phyloP scores from a whole-genome alignment of 768 basidiomycete genomes.

The Mycena amicta region DNA sequence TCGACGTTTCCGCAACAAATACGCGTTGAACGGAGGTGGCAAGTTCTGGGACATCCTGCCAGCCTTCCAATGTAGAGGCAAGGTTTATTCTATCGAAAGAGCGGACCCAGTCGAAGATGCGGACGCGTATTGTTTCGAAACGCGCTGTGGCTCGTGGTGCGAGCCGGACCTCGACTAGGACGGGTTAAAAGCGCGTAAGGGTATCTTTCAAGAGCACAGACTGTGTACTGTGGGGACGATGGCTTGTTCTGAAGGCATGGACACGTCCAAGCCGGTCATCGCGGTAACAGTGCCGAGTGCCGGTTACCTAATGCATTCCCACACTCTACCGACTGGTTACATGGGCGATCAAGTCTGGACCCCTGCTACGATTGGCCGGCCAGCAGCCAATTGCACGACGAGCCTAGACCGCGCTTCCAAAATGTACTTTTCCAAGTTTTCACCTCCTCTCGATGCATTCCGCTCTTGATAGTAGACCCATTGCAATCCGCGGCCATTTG shows the following conservation, averaged over 20 bases:
- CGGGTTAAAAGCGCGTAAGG: not conserved
- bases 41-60: slow-evolving; percentile 76
- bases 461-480: too few relatives aligned
- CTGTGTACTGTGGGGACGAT: slow-evolving; percentile 55
- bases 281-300: not conserved
- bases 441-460: too few relatives aligned
- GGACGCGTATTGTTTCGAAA: slow-evolving; percentile 71
- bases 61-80: slow-evolving; percentile 74
- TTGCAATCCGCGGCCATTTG: too few relatives aligned
- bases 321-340: too few relatives aligned
- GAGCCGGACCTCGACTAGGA: slow-evolving; percentile 82
- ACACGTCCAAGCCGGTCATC: slow-evolving; percentile 26
- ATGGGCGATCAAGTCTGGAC: too few relatives aligned
- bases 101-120: slow-evolving; percentile 56
- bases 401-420: too few relatives aligned
- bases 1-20: slow-evolving; percentile 55
- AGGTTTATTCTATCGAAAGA: slow-evolving; percentile 70
- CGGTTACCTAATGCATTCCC: too few relatives aligned
- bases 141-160: slow-evolving; percentile 67
- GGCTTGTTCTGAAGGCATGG: slow-evolving; percentile 26
- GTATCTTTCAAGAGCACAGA: slow-evolving; percentile 27
- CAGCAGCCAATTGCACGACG: too few relatives aligned
- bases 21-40: slow-evolving; percentile 77
- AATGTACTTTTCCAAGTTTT: too few relatives aligned
- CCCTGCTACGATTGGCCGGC: too few relatives aligned